These are phyloP conservation scores for Aspergillus diversus DNA, from an alignment of 495 filamentous ascomycete species.

Conservation along the genomic window DNA sequence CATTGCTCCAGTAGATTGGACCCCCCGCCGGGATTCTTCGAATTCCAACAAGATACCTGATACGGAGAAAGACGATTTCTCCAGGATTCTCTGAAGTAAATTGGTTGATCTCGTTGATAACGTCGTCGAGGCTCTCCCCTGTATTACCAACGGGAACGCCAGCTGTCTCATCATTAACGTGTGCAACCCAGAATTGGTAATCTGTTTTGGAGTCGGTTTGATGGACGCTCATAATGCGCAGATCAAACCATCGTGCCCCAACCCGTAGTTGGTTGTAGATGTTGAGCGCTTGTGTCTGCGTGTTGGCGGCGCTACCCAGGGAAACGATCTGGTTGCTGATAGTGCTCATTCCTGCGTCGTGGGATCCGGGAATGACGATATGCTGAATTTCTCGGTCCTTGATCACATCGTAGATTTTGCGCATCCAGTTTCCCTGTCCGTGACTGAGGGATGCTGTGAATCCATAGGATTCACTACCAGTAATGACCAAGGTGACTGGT, in stretches of 20 bases:
- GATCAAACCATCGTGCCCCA: slow-evolving; percentile 18
- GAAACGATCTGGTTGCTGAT: slow-evolving; percentile 17
- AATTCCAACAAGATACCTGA: slow-evolving; percentile 18
- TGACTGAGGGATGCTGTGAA: slow-evolving; percentile 17
- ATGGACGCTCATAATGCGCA: slow-evolving; percentile 20
- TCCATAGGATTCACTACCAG: slow-evolving; percentile 14
- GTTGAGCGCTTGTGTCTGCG: slow-evolving; percentile 17
- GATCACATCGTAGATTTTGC: slow-evolving; percentile 14
- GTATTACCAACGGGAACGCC: slow-evolving; percentile 19
- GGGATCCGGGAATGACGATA: slow-evolving; percentile 19
- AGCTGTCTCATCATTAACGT: slow-evolving; percentile 17
- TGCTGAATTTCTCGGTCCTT: slow-evolving; percentile 14
- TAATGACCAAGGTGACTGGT: slow-evolving; percentile 20
- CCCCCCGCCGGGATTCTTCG: slow-evolving; percentile 9
- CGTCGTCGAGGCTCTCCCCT: slow-evolving; percentile 8
- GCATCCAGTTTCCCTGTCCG: slow-evolving; percentile 14
- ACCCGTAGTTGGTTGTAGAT: slow-evolving; percentile 20
- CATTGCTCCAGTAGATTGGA: slow-evolving; percentile 11
- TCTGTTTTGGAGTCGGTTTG: not conserved
- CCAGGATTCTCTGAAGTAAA: slow-evolving; percentile 19
- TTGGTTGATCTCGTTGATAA: slow-evolving; percentile 17
- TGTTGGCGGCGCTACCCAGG: slow-evolving; percentile 16
- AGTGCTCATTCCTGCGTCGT: slow-evolving; percentile 22
- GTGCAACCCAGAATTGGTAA: slow-evolving; percentile 18
- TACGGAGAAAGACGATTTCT: slow-evolving; percentile 12